phyloP scores from a whole-genome alignment of 2,329 filamentous ascomycete genomes.

The Fusarium setosum region DNA sequence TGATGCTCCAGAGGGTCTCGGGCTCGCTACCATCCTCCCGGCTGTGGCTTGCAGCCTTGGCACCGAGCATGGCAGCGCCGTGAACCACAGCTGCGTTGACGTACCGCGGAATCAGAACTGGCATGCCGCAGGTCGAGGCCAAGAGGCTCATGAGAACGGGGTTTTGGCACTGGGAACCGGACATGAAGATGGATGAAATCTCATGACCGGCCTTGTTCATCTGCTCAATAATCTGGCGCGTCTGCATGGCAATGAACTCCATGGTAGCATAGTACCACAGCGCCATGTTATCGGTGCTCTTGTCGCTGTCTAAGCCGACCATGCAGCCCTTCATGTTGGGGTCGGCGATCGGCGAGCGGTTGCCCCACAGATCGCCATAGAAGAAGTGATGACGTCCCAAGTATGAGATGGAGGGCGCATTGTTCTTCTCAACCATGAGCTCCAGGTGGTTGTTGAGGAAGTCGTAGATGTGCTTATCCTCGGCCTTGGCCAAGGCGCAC shows the following conservation, averaged over 20 bases:
- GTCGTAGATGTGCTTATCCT: conserved; percentile 92
- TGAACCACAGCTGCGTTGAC: conserved; percentile 96
- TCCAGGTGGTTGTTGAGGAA: conserved; percentile 90
- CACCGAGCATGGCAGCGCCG: conserved; percentile 97
- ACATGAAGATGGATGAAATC: conserved; percentile 98
- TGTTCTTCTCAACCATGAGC: conserved; percentile 75
- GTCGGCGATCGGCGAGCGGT: conserved; percentile 93
- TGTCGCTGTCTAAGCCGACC: conserved; percentile 88
- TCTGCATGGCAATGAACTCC: conserved; percentile 98
- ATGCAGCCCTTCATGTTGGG: conserved; percentile 92
- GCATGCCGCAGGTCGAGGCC: conserved; percentile 90
- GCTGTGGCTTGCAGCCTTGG: conserved; percentile 91
- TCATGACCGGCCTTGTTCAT: conserved; percentile 93
- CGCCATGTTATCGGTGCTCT: conserved; percentile 86
- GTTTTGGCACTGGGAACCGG: conserved; percentile 97
- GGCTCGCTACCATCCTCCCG: conserved; percentile 74
- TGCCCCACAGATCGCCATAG: conserved; percentile 97
- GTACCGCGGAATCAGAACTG: conserved; percentile 92
- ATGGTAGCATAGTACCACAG: conserved; percentile 95
- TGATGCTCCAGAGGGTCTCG: conserved; percentile 93
- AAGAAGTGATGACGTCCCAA: conserved; percentile 96
- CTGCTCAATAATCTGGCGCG: conserved; percentile 90
- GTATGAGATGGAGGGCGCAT: conserved; percentile 83
- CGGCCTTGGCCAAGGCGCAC: conserved; percentile 80
- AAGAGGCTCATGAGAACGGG: conserved; percentile 90